Conservation (phyloP, 129 eudicot species). For the Deinandra increscens region DNA sequence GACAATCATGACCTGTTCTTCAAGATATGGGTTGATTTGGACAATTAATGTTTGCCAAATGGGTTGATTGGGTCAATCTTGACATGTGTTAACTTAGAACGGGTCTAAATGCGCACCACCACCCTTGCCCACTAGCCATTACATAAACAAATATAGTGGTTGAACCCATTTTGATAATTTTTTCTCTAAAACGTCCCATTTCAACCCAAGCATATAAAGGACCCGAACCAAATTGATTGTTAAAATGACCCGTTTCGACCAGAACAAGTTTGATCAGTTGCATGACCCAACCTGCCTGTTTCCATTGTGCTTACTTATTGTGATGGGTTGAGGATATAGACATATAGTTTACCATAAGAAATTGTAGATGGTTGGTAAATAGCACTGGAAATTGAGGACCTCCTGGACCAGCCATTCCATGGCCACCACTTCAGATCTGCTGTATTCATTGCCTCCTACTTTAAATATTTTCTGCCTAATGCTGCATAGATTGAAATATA, state of each 20-base stretch:
- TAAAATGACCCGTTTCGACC: not conserved
- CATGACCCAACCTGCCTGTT: not conserved
- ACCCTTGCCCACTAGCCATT: not conserved
- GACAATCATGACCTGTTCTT: not conserved
- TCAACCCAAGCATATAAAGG: not conserved
- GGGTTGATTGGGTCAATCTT: not conserved
- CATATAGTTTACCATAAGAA: slow-evolving; percentile 78
- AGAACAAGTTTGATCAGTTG: not conserved
- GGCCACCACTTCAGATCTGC: slow-evolving; percentile 87
- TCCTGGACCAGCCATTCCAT: slow-evolving; percentile 99
- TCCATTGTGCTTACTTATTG: not conserved
- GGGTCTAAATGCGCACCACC: not conserved
- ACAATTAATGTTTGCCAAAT: not conserved
- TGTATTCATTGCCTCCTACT: slow-evolving; percentile 55
- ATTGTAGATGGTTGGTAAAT: slow-evolving; percentile 81
- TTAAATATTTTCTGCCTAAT: slow-evolving; percentile 49
- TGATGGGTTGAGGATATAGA: not conserved
- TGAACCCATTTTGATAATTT: too few species aligned
- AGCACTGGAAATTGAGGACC: slow-evolving; percentile 84
- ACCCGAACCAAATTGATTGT: too few species aligned
- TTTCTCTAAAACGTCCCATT: not conserved
- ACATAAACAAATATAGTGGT: too few species aligned
- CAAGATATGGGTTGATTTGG: not conserved
- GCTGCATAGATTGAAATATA: slow-evolving; percentile 43
- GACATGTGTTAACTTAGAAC: not conserved